Conservation (phyloP, 805 yeast genomes). For the Candida tibetensis region DNA sequence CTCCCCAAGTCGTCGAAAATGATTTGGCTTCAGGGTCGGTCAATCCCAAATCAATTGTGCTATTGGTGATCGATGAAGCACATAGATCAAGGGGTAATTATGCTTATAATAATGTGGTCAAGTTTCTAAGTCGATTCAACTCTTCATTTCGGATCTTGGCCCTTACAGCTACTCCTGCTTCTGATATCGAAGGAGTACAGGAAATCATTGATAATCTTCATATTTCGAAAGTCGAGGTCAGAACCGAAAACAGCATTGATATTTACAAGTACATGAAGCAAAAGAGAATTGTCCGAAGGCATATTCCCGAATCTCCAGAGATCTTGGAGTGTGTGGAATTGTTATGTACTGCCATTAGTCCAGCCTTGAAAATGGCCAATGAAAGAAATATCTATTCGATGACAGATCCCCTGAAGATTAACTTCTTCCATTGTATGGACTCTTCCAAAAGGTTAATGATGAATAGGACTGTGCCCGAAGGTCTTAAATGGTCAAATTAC, state of each 20-base stretch:
- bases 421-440: constrained; percentile 69
- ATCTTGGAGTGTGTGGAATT: constrained; percentile 54
- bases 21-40: constrained; percentile 74
- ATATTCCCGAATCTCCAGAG: constrained; percentile 52
- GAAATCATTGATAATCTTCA: constrained; percentile 69
- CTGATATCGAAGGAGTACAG: constrained; percentile 85
- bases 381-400: constrained; percentile 60
- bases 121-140: constrained; percentile 55
- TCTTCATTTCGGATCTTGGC: constrained; percentile 72
- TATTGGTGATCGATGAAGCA: constrained; percentile 91
- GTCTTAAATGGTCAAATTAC: constrained; percentile 69
- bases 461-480: constrained; percentile 59
- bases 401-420: constrained; percentile 63
- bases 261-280: constrained; percentile 73
- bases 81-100: constrained; percentile 91
- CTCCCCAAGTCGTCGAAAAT: constrained; percentile 95
- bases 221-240: constrained; percentile 75
- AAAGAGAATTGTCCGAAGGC: constrained; percentile 58
- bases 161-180: constrained; percentile 93
- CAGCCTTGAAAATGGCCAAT: constrained; percentile 62
- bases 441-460: constrained; percentile 56
- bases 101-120: constrained; percentile 82
- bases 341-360: constrained; percentile 62
- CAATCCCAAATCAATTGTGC: constrained; percentile 70
- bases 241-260: constrained; percentile 84